Evolutionary conservation across 192 early-diverging fungal genomes (phyloP), one percentile per base, ranked within the genome.

Genomic region (Rhizophagus clarus): DNA sequence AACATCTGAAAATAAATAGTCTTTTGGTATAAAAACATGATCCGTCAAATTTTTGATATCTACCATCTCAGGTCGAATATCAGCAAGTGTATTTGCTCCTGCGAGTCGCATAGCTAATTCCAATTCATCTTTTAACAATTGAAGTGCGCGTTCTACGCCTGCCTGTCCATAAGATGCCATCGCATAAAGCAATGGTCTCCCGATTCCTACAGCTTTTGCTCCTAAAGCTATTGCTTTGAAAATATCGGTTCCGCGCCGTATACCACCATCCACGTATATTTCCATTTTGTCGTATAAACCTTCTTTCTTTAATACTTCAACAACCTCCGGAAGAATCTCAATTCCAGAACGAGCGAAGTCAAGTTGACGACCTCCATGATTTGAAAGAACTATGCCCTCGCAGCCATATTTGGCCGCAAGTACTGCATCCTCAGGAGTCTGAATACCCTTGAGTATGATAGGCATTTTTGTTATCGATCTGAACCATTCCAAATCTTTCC

Each of bases 301-400:
- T 51, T 87, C 83, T 14, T 75, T 87, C 71, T 84, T 85, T n/a
- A 92, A 88, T 3, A 91, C 95, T 29, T 91, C 90, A 82, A 97
- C 89, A 24, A 97, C 94, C 76, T 98, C 96, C 14, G 92, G 92
- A 42, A 99, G 83, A 12, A 95, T 92, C 69, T 99, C 97, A 76
- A 98, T 93, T 24, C 77, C 81, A 72, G 82, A 80, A 84, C 87
- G 70, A 26, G 84, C 86, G 82, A 88, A 88, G 79, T 99, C 98
- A 66, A 99, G 84, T 84, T 99, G 98, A 7, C 98, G 88, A 24
- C 98, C 98, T 68, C 97, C 98, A 81, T 99, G 98, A 83, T 99
- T 99, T 60, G 94, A 96, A 20, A 99, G 86, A 26, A 98, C 92
- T 61, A 99, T 91, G 62, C 94, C 98, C 24, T 89, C 89, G 70